Percentiles rank a stretch among this genome's conserved stretches.
phyloP scores from a whole-genome alignment of 202 grass and related monocot genomes.

The Bolboschoenoplectus hybrid region DNA sequence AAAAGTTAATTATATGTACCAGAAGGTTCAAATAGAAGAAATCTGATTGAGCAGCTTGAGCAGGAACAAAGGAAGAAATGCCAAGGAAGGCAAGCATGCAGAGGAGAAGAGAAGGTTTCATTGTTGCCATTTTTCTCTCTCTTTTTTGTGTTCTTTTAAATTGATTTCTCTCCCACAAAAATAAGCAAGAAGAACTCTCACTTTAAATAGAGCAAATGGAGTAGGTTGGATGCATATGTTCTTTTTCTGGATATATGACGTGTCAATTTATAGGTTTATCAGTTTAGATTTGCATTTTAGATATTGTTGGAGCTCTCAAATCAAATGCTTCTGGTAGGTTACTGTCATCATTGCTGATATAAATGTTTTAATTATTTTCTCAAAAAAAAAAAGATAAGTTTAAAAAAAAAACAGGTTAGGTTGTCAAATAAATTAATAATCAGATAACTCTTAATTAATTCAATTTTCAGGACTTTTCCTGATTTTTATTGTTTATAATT shows the following conservation, averaged over 20 bases:
- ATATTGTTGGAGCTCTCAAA: not conserved
- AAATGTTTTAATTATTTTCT: not conserved
- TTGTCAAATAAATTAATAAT: constrained; percentile 7
- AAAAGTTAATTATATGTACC: constrained; percentile 27
- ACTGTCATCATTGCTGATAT: not conserved
- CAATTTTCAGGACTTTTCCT: not conserved
- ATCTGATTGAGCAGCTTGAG: not conserved
- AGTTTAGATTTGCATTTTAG: not conserved
- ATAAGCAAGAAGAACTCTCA: not conserved
- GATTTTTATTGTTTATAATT: not conserved
- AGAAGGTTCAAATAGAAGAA: constrained; percentile 39
- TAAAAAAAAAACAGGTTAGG: not conserved
- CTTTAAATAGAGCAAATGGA: constrained; percentile 21
- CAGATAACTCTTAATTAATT: constrained; percentile 3
- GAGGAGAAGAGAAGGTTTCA: constrained; percentile 42
- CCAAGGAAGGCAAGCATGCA: constrained; percentile 31
- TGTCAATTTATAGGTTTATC: not conserved
- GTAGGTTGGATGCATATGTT: not conserved
- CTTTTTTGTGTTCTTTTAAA: not conserved
- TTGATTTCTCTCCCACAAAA: not conserved
- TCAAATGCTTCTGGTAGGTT: not conserved
- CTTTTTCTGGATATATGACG: not conserved
- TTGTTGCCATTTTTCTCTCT: constrained; percentile 32
- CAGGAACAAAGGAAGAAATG: not conserved
- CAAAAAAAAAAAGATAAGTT: not conserved